A percentile compares a stretch with the other conserved stretches of the same genome.
Conservation (phyloP, 2,329 filamentous ascomycete species). For the Fusarium cicatricum region DNA sequence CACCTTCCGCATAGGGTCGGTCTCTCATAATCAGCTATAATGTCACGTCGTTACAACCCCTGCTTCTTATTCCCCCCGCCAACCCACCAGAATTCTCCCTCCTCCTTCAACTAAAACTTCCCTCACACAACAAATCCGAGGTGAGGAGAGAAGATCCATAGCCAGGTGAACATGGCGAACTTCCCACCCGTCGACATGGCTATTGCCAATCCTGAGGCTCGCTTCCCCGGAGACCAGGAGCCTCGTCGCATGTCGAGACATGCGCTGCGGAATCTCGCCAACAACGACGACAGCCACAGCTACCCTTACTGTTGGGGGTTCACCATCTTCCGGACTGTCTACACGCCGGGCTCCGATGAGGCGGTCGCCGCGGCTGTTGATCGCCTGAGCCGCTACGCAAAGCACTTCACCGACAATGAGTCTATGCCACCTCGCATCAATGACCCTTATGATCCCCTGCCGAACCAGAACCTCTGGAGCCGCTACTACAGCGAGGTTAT, state of each 20-base stretch:
- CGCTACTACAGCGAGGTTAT: conserved; percentile 33
- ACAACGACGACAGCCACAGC: conserved; percentile 30
- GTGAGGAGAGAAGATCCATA: background rate
- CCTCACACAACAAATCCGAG: background rate
- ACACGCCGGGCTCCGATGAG: conserved; percentile 29
- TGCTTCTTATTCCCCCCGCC: no score
- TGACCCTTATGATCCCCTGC: conserved; percentile 17
- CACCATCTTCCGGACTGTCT: conserved; percentile 36
- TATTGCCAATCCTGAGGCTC: conserved; percentile 22
- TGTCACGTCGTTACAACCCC: no score
- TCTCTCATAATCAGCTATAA: no score
- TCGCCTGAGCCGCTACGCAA: conserved; percentile 27
- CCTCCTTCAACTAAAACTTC: background rate
- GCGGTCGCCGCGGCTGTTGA: conserved; percentile 18
- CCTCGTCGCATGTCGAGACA: conserved; percentile 10
- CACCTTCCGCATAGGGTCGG: no score
- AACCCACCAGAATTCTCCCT: background rate
- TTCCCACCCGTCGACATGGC: conserved; percentile 27
- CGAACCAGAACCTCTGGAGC: conserved; percentile 28
- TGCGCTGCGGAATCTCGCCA: conserved; percentile 16
- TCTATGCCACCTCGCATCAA: conserved; percentile 10
- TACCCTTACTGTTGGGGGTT: conserved; percentile 38
- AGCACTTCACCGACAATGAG: conserved; percentile 12
- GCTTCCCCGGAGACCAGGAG: conserved; percentile 19
- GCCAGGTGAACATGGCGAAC: conserved; percentile 5